Base-by-base conservation (phyloP, 352 stramenopile species). In the Globisporangium okanoganense region DNA sequence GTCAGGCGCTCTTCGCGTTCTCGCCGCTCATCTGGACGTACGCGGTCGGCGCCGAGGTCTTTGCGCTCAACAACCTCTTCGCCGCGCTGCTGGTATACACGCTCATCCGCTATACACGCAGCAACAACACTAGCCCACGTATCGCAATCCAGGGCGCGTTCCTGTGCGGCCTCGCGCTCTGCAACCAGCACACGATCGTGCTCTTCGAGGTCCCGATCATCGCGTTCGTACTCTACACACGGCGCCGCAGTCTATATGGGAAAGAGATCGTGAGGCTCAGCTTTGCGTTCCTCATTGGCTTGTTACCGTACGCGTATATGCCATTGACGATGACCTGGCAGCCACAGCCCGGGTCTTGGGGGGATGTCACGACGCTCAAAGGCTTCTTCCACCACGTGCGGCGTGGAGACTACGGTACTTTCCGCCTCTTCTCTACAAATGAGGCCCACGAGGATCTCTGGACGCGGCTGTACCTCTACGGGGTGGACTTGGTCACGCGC, bases 31-130 rank as follows among this genome's bases (percentile, higher is more conserved):
- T 96, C 10, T 99, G 96, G 96, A 94, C 94, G 55, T 98, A 99
- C 69, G 89, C 91, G 1, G 83, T 95, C 35, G 88, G 91, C 8
- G 88, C 95, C 36, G 96, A 99, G 78, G 96, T 99, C 13, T 99
- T 99, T 70, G 87, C 95, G 5, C 76, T 99, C n/a, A 98, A 99
- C 69, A 98, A 98, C 52, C 66, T 97, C 1, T 96, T 98, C 33
- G 71, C 87, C 9, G 76, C 91, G 4, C 25, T 85, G 36, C 73
- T 99, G 20, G 8, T 95, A 13, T 88, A 82, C 59, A 57, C 88
- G 20, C 68, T 88, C 20, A 40, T 96, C 16, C 66, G 67, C 4
- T 93, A 90, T 43, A 69, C 59, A 0, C 65, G 49, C 1, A 72
- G 64, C 13, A 55, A 54, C 2, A 25, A 77, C 0, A 45, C 33